These are phyloP conservation scores for Trichoderma sp. DNA, from an alignment of 2,329 filamentous ascomycete genomes.

Conservation along the genomic window DNA sequence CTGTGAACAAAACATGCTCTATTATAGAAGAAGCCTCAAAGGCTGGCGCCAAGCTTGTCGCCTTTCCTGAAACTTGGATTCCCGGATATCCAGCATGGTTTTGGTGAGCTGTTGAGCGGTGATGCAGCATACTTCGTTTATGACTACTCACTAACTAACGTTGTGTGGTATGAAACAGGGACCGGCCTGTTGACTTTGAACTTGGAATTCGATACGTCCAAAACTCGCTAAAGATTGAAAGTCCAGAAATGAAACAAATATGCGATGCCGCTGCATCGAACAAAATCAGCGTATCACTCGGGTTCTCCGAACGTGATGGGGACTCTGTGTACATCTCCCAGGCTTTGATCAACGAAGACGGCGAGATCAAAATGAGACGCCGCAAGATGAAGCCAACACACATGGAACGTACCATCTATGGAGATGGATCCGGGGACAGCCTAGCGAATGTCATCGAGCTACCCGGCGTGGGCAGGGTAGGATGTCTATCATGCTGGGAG, in stretches of 20 bases:
- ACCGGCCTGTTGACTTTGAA: background rate
- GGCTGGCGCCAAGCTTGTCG: background rate
- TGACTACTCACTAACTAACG: background rate
- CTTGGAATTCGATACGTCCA: background rate
- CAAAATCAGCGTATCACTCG: conserved; percentile 29
- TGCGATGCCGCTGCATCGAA: background rate
- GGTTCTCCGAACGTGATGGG: conserved; percentile 46
- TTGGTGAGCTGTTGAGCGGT: background rate
- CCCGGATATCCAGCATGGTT: background rate
- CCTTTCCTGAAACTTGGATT: background rate
- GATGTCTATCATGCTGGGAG: conserved; percentile 53
- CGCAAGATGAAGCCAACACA: conserved; percentile 50
- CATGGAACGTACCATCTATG: conserved; percentile 46
- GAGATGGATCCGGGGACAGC: conserved; percentile 51
- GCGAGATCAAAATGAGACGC: conserved; percentile 42
- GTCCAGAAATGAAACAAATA: background rate
- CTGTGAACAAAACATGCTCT: background rate
- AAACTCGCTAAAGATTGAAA: background rate
- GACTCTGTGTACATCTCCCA: conserved; percentile 46
- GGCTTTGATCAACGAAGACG: conserved; percentile 47
- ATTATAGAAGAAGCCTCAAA: background rate
- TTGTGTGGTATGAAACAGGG: background rate
- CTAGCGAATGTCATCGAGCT: conserved; percentile 40
- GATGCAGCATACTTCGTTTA: background rate
- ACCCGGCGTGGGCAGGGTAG: conserved; percentile 46